Percentiles rank a stretch among this genome's conserved stretches.
Evolutionary conservation across 2,329 filamentous ascomycete species (phyloP).

Genomic region (Botryotinia calthae): DNA sequence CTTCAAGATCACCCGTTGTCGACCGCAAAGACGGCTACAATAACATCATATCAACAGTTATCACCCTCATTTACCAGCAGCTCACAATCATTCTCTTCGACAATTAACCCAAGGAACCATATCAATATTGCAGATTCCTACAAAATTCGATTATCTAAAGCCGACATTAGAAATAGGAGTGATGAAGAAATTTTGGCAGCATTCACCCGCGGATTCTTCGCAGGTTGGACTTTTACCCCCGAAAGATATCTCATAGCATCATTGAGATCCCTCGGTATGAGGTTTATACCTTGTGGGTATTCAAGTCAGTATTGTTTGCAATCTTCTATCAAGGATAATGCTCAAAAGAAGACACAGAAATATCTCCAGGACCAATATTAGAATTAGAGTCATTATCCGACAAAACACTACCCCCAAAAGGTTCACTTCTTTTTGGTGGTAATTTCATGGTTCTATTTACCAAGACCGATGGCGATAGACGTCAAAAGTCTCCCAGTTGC

Average conservation of each 20-base stretch:
- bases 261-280: conserved; percentile 14
- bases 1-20: conserved; percentile 1
- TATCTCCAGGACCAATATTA: conserved; percentile 7
- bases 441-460: conserved; percentile 26
- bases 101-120: conserved; percentile 3
- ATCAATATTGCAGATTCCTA: not conserved
- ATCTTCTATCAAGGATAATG: not conserved
- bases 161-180: not conserved
- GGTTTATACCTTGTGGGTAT: conserved; percentile 19
- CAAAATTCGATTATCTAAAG: not conserved
- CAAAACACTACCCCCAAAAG: conserved; percentile 17
- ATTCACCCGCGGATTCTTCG: conserved; percentile 27
- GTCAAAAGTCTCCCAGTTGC: conserved; percentile 16
- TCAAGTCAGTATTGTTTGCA: conserved; percentile 15
- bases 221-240: conserved; percentile 25
- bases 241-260: conserved; percentile 21
- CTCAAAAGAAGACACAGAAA: not conserved
- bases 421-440: conserved; percentile 21
- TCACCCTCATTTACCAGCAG: not conserved
- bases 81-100: not conserved
- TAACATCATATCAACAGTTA: not conserved
- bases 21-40: not conserved
- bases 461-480: not conserved
- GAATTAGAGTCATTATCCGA: conserved; percentile 1
- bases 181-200: conserved; percentile 20